Evolutionary conservation across 1,139 yeast genomes (phyloP).

Genomic region (Debaryomyces singareniensis): DNA sequence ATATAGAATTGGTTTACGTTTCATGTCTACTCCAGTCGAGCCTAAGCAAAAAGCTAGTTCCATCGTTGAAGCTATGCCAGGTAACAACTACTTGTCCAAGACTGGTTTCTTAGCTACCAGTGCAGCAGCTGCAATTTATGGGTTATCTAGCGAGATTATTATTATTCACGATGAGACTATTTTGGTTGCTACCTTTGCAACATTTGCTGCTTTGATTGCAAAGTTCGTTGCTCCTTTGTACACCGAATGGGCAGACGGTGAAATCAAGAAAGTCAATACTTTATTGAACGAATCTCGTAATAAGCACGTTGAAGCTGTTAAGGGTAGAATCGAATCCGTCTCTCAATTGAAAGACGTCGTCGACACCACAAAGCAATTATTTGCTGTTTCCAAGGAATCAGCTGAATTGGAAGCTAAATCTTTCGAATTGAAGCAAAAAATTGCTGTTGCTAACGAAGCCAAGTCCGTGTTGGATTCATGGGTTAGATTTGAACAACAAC

Average conservation of each 20-base stretch:
- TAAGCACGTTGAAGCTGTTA: slow-evolving; percentile 87
- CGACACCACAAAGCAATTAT: slow-evolving; percentile 82
- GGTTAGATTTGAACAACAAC: slow-evolving; percentile 97
- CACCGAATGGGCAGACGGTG: slow-evolving; percentile 91
- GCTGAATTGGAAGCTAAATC: slow-evolving; percentile 92
- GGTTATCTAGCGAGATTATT: slow-evolving; percentile 87
- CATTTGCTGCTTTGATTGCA: slow-evolving; percentile 69
- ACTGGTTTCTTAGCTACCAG: slow-evolving; percentile 94
- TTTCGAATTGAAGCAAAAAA: slow-evolving; percentile 87
- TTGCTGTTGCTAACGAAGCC: slow-evolving; percentile 84
- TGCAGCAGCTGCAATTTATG: slow-evolving; percentile 90
- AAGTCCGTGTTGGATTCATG: slow-evolving; percentile 94
- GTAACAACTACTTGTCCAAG: slow-evolving; percentile 80
- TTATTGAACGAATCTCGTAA: slow-evolving; percentile 83
- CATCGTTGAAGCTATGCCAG: slow-evolving; percentile 89
- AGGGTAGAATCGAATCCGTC: slow-evolving; percentile 85
- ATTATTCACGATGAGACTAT: slow-evolving; percentile 93
- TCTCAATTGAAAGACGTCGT: slow-evolving; percentile 89
- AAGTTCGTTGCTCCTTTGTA: slow-evolving; percentile 92
- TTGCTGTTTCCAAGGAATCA: slow-evolving; percentile 93
- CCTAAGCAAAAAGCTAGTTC: slow-evolving; percentile 91
- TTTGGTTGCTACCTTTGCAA: slow-evolving; percentile 71
- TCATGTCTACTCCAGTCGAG: slow-evolving; percentile 60
- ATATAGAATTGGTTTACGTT: slow-evolving; percentile 54
- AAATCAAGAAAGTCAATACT: slow-evolving; percentile 76